Evolutionary conservation across 371 early-diverging fungal species (phyloP), one percentile per base, ranked within the genome.

Genomic region (Mucor saturninus): DNA sequence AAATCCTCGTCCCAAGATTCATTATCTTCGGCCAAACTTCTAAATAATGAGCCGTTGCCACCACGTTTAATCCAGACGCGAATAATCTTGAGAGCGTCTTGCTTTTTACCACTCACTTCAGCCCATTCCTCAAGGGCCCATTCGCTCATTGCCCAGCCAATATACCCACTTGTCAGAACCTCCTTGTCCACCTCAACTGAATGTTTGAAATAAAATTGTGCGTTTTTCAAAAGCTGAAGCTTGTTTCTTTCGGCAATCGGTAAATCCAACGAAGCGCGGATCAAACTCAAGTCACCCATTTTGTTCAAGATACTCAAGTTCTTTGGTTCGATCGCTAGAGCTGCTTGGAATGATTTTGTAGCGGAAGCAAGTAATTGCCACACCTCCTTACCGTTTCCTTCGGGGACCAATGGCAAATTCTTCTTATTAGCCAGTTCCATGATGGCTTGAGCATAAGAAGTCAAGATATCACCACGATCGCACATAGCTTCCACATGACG

Each of bases 401-500:
- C 69, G 6, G 63, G 68, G 6, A 56, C 61, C 13, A 74, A 52
- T 2, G 66, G 39, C 0, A 53, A 31, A 0, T 65, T 46, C 30
- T 68, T 68, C 38, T 68, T 73, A n/a, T 61, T 28, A 10, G 62
- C 62, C 15, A 67, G 38, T 7, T 77, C 70, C 0, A 70, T 56
- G 26, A 83, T 50, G 0, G 77, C 75, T 42, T 87, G 83, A 7
- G 84, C 89, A 76, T 80, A 89, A 0, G 83, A 69, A 6, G 83
- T 79, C 61, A 86, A 65, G 0, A 89, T 64, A 78, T 91, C 91
- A 3, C 88, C 91, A 48, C 82, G 81, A 63, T 89, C 90, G 60
- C 90, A 89, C 55, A 85, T 65, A 1, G 91, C 89, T 67, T 89
- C 90, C 4, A 87, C 87, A 66, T 88, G 74, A 2, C 73, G 72